A percentile compares a stretch with the other conserved stretches of the same genome.
Conservation (phyloP, 2,329 filamentous ascomycete species). For the Shiraia sp. region DNA sequence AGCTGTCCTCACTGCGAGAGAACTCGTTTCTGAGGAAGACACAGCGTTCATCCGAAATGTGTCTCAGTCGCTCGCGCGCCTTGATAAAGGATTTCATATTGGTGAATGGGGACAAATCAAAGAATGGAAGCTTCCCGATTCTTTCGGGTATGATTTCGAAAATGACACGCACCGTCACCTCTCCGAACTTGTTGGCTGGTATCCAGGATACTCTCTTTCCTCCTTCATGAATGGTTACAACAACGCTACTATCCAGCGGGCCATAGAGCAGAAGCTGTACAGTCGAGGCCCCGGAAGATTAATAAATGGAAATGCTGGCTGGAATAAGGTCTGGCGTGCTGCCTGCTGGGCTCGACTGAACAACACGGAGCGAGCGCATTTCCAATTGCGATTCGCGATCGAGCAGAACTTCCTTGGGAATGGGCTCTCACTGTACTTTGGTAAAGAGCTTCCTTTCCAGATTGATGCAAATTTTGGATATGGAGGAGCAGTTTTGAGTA, state of each 20-base stretch:
- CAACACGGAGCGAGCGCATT: slow-evolving; percentile 54
- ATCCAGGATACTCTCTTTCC: slow-evolving; percentile 57
- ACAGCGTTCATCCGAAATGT: slow-evolving; percentile 44
- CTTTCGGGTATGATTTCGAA: slow-evolving; percentile 45
- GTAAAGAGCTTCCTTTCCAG: slow-evolving; percentile 55
- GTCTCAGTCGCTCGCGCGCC: slow-evolving; percentile 47
- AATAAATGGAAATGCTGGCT: slow-evolving; percentile 58
- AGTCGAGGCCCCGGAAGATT: slow-evolving; percentile 53
- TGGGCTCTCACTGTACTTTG: slow-evolving; percentile 57
- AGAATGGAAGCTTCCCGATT: slow-evolving; percentile 55
- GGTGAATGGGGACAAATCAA: slow-evolving; percentile 51
- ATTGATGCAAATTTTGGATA: slow-evolving; percentile 65
- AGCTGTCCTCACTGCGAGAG: slow-evolving; percentile 25
- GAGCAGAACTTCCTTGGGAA: slow-evolving; percentile 56
- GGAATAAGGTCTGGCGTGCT: slow-evolving; percentile 62
- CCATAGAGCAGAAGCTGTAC: slow-evolving; percentile 52
- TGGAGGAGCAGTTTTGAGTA: slow-evolving; percentile 56
- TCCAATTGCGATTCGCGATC: slow-evolving; percentile 54
- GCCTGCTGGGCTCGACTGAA: slow-evolving; percentile 62
- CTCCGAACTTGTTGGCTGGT: slow-evolving; percentile 61
- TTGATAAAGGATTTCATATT: slow-evolving; percentile 58
- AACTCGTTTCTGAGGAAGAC: slow-evolving; percentile 28
- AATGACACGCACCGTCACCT: slow-evolving; percentile 58
- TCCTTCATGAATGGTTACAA: slow-evolving; percentile 47
- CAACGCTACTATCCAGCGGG: slow-evolving; percentile 50